Evolutionary conservation across 805 yeast species (phyloP).

Genomic region (Metschnikowia reukaufii): DNA sequence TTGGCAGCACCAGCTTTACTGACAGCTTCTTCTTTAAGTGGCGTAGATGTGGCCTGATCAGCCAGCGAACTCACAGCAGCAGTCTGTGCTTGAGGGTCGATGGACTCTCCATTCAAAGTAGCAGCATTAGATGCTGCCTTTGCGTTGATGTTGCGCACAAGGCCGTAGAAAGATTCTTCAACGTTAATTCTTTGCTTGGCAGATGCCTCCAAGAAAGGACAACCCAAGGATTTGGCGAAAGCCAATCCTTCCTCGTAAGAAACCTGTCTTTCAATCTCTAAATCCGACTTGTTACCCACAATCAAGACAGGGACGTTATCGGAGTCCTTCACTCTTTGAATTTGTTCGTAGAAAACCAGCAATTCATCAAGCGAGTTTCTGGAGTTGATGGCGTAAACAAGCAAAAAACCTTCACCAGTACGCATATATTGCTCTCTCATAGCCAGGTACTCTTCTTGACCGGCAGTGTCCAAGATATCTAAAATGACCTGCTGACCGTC

Average conservation of each 20-base stretch:
- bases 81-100: constrained; percentile 3
- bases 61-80: constrained; percentile 4
- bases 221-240: constrained; percentile 64
- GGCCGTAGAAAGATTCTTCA: constrained; percentile 74
- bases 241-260: constrained; percentile 59
- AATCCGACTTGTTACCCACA: constrained; percentile 79
- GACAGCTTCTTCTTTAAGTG: constrained; percentile 1
- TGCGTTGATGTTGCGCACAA: constrained; percentile 56
- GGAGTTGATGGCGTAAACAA: constrained; percentile 87
- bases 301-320: constrained; percentile 72
- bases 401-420: constrained; percentile 89
- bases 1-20: not conserved
- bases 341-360: constrained; percentile 73
- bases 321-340: constrained; percentile 72
- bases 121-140: constrained; percentile 10
- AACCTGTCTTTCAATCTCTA: constrained; percentile 75
- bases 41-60: constrained; percentile 3
- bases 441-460: constrained; percentile 95
- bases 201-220: constrained; percentile 85
- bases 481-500: constrained; percentile 61
- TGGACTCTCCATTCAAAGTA: constrained; percentile 6
- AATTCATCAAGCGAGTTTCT: constrained; percentile 83
- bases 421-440: constrained; percentile 88
- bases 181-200: constrained; percentile 92
- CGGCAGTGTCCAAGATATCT: constrained; percentile 96